Evolutionary conservation across 2,329 filamentous ascomycete genomes (phyloP).

Genomic region (Calonectria henricotiae): DNA sequence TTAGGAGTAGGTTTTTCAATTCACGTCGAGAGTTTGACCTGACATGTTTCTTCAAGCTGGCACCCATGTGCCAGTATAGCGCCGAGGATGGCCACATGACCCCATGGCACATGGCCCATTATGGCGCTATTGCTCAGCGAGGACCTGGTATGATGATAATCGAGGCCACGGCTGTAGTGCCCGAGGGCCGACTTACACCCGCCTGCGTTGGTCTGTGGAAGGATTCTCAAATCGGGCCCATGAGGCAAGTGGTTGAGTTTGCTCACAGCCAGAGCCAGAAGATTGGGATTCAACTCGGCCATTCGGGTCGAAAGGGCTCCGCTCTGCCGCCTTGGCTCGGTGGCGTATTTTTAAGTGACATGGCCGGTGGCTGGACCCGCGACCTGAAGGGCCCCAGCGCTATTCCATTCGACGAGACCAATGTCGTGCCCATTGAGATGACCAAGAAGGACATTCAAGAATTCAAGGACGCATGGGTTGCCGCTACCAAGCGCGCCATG

Average conservation of each 20-base stretch:
- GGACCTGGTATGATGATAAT: constrained; percentile 10
- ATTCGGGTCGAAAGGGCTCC: constrained; percentile 1
- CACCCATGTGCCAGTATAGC: constrained; percentile 9
- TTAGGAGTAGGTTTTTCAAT: background rate
- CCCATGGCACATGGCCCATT: constrained; percentile 12
- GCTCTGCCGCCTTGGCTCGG: background rate
- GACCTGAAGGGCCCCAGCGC: constrained; percentile 2
- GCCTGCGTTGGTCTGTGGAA: background rate
- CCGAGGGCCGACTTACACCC: constrained; percentile 7
- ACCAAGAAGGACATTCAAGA: constrained; percentile 13
- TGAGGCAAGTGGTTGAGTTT: constrained; percentile 3
- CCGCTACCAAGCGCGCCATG: background rate
- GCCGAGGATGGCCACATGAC: constrained; percentile 20
- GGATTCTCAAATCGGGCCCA: constrained; percentile 7
- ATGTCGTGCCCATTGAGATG: background rate
- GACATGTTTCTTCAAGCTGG: background rate
- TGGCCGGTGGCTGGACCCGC: background rate
- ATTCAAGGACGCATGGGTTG: background rate
- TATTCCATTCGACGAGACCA: background rate
- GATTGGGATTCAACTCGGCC: constrained; percentile 5
- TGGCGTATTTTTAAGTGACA: background rate
- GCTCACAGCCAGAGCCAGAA: constrained; percentile 15
- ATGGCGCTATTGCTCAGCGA: constrained; percentile 4
- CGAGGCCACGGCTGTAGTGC: background rate
- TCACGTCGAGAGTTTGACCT: background rate